Conservation (phyloP, 2,329 filamentous ascomycete genomes). For the Alternaria angustiovoidea region DNA sequence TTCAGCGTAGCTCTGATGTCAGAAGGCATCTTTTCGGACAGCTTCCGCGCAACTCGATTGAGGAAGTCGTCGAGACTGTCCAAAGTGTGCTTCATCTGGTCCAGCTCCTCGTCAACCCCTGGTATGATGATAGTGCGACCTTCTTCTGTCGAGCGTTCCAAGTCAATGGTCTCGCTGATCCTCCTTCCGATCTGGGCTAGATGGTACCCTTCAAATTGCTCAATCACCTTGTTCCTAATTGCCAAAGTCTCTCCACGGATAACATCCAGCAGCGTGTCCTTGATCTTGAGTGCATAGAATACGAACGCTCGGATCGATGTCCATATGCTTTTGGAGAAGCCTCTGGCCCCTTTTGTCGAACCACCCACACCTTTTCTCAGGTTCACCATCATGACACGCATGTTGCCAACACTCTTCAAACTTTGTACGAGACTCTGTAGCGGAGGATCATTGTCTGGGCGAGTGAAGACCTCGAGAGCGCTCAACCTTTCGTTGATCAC, state of each 20-base stretch:
- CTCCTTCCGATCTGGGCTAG: constrained; percentile 73
- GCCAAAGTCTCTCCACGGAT: constrained; percentile 61
- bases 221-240: constrained; percentile 65
- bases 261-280: constrained; percentile 68
- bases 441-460: constrained; percentile 69
- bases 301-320: constrained; percentile 75
- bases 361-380: constrained; percentile 79
- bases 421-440: constrained; percentile 66
- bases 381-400: constrained; percentile 72
- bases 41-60: constrained; percentile 69
- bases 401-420: constrained; percentile 77
- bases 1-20: constrained; percentile 65
- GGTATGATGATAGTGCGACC: constrained; percentile 75
- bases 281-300: constrained; percentile 73
- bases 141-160: constrained; percentile 75
- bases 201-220: constrained; percentile 65
- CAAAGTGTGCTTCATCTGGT: constrained; percentile 79
- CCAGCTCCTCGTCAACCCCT: constrained; percentile 77
- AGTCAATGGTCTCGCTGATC: constrained; percentile 77
- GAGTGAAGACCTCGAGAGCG: constrained; percentile 72
- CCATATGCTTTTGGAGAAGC: constrained; percentile 75
- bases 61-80: constrained; percentile 80
- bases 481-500: constrained; percentile 76
- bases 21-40: constrained; percentile 70
- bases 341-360: constrained; percentile 57